These are phyloP conservation scores for Clarireedia homoeocarpa DNA, from an alignment of 2,329 filamentous ascomycete species.

Conservation along the genomic window DNA sequence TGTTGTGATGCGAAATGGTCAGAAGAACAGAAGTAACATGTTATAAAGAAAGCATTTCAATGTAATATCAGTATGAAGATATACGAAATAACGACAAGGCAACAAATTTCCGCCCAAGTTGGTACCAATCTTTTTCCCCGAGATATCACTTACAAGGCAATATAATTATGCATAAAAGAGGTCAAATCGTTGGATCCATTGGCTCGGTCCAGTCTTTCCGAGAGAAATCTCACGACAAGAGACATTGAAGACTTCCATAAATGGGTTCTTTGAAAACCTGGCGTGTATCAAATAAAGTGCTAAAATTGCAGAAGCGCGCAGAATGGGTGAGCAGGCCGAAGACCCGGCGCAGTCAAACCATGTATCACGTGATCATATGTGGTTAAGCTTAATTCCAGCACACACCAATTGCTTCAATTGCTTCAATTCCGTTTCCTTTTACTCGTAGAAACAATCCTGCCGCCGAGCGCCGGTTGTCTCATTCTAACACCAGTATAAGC, in stretches of 20 bases:
- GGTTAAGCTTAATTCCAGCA: not conserved
- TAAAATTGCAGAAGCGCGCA: not conserved
- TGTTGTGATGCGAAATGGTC: not conserved
- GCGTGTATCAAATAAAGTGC: constrained; percentile 18
- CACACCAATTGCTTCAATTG: not conserved
- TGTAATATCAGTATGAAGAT: constrained; percentile 6
- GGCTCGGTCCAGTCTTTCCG: not conserved
- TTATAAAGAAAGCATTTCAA: not conserved
- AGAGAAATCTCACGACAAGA: not conserved
- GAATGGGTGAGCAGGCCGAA: not conserved
- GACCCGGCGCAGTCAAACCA: too few species aligned
- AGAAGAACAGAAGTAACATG: not conserved
- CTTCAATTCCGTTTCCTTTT: too few species aligned
- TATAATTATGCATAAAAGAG: constrained; percentile 11
- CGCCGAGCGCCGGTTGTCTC: too few species aligned
- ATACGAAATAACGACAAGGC: constrained; percentile 3
- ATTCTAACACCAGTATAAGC: too few species aligned
- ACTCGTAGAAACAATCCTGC: too few species aligned
- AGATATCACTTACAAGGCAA: not conserved
- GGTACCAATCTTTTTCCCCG: not conserved
- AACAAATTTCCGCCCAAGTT: not conserved
- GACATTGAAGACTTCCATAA: too few species aligned
- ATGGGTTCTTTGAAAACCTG: constrained; percentile 6
- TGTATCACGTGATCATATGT: not conserved
- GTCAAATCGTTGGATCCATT: not conserved